Conservation (phyloP, 495 filamentous ascomycete species). For the Bathelium albidoporum region DNA sequence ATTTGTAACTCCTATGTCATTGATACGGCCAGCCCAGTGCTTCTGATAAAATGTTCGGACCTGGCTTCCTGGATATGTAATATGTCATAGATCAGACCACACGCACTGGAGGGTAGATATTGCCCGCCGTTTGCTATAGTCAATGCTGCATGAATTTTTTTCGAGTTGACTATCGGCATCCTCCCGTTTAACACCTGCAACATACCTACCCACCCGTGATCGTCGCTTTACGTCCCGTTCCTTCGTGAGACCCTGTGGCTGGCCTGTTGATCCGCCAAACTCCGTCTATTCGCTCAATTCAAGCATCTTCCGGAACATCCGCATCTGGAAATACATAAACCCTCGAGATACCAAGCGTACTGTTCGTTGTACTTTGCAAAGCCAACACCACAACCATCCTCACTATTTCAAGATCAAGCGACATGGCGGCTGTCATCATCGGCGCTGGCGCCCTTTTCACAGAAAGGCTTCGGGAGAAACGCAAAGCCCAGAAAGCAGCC, state of each 20-base stretch:
- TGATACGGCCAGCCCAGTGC: not conserved
- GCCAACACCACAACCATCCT: not conserved
- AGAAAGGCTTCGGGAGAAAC: not conserved
- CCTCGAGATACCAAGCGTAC: not conserved
- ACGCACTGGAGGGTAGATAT: not conserved
- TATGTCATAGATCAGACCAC: too few species aligned
- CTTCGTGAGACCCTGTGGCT: not conserved
- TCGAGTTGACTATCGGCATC: not conserved
- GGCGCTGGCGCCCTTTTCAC: not conserved
- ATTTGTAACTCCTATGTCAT: not conserved
- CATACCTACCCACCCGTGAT: not conserved
- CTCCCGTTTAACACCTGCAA: not conserved
- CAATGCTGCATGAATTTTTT: not conserved
- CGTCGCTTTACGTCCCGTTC: not conserved
- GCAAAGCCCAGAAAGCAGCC: not conserved
- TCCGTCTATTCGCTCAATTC: not conserved
- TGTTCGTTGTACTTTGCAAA: not conserved
- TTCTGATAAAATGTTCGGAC: not conserved
- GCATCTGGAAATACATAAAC: not conserved
- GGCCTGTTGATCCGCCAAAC: not conserved
- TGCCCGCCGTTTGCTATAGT: not conserved
- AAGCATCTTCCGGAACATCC: not conserved
- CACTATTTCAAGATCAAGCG: not conserved
- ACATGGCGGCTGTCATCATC: conserved; percentile 1
- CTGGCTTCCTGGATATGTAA: too few species aligned